Evolutionary conservation across 805 yeast species (phyloP).

Genomic region (Cyberlindnera saturnus): DNA sequence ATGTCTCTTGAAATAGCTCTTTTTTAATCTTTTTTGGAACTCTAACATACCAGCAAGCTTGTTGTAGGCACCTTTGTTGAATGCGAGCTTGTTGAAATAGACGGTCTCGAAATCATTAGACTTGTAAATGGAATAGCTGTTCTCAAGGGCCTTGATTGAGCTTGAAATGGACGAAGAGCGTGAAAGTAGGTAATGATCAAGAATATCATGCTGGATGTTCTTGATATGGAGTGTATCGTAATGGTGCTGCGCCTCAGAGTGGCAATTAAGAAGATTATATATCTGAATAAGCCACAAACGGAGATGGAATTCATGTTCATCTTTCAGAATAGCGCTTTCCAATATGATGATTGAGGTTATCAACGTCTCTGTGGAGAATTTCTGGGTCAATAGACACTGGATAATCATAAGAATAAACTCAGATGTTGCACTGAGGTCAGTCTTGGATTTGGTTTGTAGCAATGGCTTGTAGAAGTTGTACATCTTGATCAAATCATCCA

Average conservation of each 20-base stretch:
- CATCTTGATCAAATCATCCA: slow-evolving; percentile 28
- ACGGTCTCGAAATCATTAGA: slow-evolving; percentile 48
- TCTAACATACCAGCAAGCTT: slow-evolving; percentile 63
- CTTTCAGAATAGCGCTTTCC: slow-evolving; percentile 48
- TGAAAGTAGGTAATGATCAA: slow-evolving; percentile 47
- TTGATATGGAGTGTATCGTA: slow-evolving; percentile 57
- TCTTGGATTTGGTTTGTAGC: slow-evolving; percentile 37
- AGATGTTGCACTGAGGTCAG: slow-evolving; percentile 69
- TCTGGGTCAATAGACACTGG: slow-evolving; percentile 26
- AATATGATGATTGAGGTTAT: slow-evolving; percentile 45
- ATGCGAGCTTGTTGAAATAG: slow-evolving; percentile 43
- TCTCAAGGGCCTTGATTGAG: slow-evolving; percentile 29
- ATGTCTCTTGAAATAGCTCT: slow-evolving; percentile 35
- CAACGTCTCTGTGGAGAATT: slow-evolving; percentile 21
- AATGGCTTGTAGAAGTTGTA: slow-evolving; percentile 35
- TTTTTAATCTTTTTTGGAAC: slow-evolving; percentile 44
- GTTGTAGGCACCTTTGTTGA: slow-evolving; percentile 53
- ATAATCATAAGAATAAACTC: slow-evolving; percentile 58
- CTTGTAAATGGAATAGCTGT: slow-evolving; percentile 44
- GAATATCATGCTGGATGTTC: slow-evolving; percentile 69
- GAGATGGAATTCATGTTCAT: slow-evolving; percentile 68
- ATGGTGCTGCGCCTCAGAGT: slow-evolving; percentile 40
- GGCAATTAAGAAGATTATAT: slow-evolving; percentile 53
- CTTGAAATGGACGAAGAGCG: slow-evolving; percentile 45
- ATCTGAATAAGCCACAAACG: slow-evolving; percentile 65